phyloP scores from a whole-genome alignment of 805 yeast genomes.

The Schizosaccharomyces lindneri region DNA sequence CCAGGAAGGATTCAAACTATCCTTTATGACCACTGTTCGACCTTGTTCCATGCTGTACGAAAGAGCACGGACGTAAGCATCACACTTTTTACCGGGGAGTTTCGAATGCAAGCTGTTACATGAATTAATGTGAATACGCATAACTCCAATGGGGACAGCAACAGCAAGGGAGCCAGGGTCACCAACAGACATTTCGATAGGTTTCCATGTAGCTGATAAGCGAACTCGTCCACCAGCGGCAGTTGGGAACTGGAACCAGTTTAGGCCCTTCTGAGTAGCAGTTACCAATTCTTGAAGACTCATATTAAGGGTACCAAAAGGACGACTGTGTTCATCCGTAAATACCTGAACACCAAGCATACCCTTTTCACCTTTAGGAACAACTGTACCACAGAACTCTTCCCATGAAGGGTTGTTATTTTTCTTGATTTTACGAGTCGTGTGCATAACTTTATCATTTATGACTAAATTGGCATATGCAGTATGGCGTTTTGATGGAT shows the following conservation, averaged over 20 bases:
- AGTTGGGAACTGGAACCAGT: conserved; percentile 47
- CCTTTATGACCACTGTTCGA: conserved; percentile 45
- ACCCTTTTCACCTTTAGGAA: conserved; percentile 46
- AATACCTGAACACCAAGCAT: conserved; percentile 35
- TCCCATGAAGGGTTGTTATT: conserved; percentile 46
- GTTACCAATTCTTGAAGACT: conserved; percentile 38
- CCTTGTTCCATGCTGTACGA: conserved; percentile 54
- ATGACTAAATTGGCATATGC: conserved; percentile 49
- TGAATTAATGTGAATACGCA: conserved; percentile 40
- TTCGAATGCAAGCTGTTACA: conserved; percentile 61
- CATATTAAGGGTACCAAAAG: conserved; percentile 30
- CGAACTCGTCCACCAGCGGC: conserved; percentile 45
- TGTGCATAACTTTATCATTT: conserved; percentile 32
- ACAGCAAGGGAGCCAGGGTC: conserved; percentile 56
- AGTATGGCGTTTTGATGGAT: conserved; percentile 26
- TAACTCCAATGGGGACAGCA: conserved; percentile 83
- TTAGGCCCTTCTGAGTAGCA: conserved; percentile 49
- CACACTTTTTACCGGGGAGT: conserved; percentile 47
- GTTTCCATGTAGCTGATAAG: conserved; percentile 57
- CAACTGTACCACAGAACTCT: conserved; percentile 36
- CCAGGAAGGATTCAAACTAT: conserved; percentile 60
- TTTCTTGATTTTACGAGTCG: conserved; percentile 34
- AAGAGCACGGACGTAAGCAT: conserved; percentile 67
- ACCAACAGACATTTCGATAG: conserved; percentile 42
- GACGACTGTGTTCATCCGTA: conserved; percentile 19